phyloP scores from a whole-genome alignment of 441 rosid genomes.

The Bruguiera hainesii region DNA sequence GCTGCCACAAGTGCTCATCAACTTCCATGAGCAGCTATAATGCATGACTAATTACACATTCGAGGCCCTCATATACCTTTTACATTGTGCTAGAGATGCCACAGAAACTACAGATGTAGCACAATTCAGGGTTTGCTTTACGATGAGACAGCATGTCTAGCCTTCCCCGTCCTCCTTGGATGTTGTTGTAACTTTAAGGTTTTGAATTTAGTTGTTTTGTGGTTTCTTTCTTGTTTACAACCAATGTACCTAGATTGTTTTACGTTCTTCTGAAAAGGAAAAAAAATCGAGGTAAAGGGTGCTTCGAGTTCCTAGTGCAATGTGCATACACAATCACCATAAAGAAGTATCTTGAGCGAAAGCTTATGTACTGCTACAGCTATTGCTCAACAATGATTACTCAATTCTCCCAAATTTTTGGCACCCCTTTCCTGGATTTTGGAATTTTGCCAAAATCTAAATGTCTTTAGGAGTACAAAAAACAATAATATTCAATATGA shows the following conservation, averaged over 20 bases:
- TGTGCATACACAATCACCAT: no score
- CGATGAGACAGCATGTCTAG: not conserved
- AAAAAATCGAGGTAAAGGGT: no score
- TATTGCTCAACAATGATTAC: no score
- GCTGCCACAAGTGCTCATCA: not conserved
- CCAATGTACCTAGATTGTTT: not conserved
- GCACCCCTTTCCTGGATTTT: not conserved
- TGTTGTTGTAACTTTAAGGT: no score
- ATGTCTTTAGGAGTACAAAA: not conserved
- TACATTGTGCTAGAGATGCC: not conserved
- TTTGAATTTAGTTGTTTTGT: not conserved
- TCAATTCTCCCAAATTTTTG: not conserved
- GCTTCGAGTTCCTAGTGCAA: no score
- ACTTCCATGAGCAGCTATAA: not conserved
- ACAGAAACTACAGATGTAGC: not conserved
- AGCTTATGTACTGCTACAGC: no score
- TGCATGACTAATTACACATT: not conserved
- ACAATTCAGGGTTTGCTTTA: not conserved
- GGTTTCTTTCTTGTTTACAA: not conserved
- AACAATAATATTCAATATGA: not conserved
- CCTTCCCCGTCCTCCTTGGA: not conserved
- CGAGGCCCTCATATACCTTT: not conserved
- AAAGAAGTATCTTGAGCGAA: no score
- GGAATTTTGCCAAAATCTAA: conserved; percentile 1
- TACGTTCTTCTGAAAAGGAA: no score